Percentiles rank a stretch among this genome's conserved stretches.
Evolutionary conservation across 139 green algal species (phyloP).

Genomic region (Picochlorum sp.): DNA sequence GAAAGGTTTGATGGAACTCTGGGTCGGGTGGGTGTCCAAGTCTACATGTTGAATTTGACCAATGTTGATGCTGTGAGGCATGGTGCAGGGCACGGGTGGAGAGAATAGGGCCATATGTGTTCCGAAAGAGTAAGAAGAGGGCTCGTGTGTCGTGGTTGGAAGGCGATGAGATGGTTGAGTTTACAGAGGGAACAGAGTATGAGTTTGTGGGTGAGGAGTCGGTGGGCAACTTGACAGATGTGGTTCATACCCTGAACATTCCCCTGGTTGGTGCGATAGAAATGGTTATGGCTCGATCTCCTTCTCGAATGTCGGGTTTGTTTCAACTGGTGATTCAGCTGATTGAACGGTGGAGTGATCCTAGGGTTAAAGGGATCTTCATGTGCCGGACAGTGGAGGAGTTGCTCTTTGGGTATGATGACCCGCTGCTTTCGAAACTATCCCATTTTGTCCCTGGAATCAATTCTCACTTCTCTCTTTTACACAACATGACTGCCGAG

Average conservation of each 20-base stretch:
- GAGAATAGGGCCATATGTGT: conserved; percentile 36
- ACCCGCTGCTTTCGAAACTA: conserved; percentile 25
- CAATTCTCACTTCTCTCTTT: conserved; percentile 17
- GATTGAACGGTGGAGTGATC: conserved; percentile 24
- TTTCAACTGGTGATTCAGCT: conserved; percentile 13
- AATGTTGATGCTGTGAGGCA: conserved; percentile 38
- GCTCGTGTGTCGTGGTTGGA: conserved; percentile 10
- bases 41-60: conserved; percentile 45
- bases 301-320: not conserved
- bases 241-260: conserved; percentile 36
- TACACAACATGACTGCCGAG: conserved; percentile 28
- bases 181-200: conserved; percentile 19
- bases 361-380: conserved; percentile 27
- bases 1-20: too few relatives aligned
- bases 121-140: conserved; percentile 13
- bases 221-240: conserved; percentile 13
- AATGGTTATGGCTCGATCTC: not conserved
- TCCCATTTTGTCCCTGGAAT: conserved; percentile 10
- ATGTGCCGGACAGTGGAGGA: conserved; percentile 28
- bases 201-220: conserved; percentile 3
- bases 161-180: conserved; percentile 16
- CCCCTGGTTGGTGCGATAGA: conserved; percentile 32
- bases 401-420: conserved; percentile 41
- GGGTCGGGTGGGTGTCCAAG: not conserved
- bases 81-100: conserved; percentile 6